Base-by-base conservation (phyloP, 306 rosid species). In the Dalbergia cochinchinensis region DNA sequence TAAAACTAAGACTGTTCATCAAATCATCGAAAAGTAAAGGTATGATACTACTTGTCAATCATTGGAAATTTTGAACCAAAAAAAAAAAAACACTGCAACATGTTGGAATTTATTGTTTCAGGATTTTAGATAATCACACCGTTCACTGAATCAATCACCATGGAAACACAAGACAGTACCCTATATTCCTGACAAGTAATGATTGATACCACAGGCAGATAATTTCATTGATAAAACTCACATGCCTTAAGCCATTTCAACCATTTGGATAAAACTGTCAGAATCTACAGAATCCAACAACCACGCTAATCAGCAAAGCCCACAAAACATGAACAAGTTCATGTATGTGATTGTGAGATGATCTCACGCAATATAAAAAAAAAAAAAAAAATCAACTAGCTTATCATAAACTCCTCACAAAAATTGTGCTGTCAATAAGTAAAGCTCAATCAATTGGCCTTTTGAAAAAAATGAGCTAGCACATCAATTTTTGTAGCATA, bases 241-340 rank as follows among this genome's bases (percentile, higher is more conserved):
- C 20, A 73, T 4, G 44, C 48, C 61, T 55, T 22, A 75, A 71
- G 67, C 61, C 42, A 15, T 69, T 79, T 76, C 19, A 76, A 69
- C 35, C 68, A 67, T 82, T 51, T 63, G 42, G 20, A 19, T 26
- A 37, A 71, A 76, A 58, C 14, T 14, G 39, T 63, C 55, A 77
- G 61, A 74, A 69, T 67, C 63, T 72, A 62, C 22, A 55, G 45
- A 20, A 59, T 64, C 58, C 78, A 71, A 18, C 75, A 68, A 75
- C 69, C n/a, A 74, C 10, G 60, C 60, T 51, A 61, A 54, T 33
- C 11, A 74, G 45, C 19, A 51, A 69, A 22, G 6, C 7, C 33
- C 31, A 63, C 48, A 66, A n/a, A 64, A 63, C 3, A 66, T n/a
- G 69, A 55, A 42, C 53, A 50, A 33, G 71, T 54, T 47, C 75